Percentiles rank a stretch among this genome's conserved stretches.
Conservation (phyloP, 108 stramenopile species). For the Asterionellopsis glacialis region DNA sequence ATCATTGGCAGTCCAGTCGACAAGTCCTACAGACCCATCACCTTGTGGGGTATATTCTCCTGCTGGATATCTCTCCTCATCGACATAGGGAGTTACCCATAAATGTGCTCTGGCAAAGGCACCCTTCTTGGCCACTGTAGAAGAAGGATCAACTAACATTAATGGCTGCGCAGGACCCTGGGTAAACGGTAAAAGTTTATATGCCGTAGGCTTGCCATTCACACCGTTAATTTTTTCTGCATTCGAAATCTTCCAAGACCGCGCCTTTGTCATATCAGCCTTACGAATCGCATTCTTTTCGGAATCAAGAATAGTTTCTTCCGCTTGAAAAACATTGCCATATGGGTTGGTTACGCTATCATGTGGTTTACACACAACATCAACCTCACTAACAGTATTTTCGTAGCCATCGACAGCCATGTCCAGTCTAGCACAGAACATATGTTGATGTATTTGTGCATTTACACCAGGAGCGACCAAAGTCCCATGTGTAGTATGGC, state of each 20-base stretch:
- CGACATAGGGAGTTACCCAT: conserved; percentile 51
- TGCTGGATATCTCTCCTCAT: conserved; percentile 45
- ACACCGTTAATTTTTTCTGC: conserved; percentile 38
- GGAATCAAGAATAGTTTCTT: conserved; percentile 32
- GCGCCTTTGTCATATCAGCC: conserved; percentile 33
- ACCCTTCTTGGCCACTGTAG: conserved; percentile 40
- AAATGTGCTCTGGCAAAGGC: conserved; percentile 44
- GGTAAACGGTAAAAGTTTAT: conserved; percentile 51
- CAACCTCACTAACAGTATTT: conserved; percentile 55
- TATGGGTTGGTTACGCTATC: conserved; percentile 23
- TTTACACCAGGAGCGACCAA: conserved; percentile 65
- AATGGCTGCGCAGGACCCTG: conserved; percentile 34
- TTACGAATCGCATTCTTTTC: conserved; percentile 33
- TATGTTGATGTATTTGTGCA: conserved; percentile 70
- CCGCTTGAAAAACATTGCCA: conserved; percentile 37
- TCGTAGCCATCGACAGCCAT: conserved; percentile 56
- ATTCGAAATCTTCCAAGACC: conserved; percentile 57
- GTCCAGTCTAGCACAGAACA: conserved; percentile 69
- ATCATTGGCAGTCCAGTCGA: conserved; percentile 38
- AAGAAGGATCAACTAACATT: conserved; percentile 26
- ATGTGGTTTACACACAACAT: conserved; percentile 21
- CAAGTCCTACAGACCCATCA: conserved; percentile 35
- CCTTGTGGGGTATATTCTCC: conserved; percentile 58
- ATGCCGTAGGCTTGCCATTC: conserved; percentile 40
- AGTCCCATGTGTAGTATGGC: conserved; percentile 30